A percentile compares a stretch with the other conserved stretches of the same genome.
Conservation (phyloP, 306 rosid species). For the Cotoneaster glaucophyllus region DNA sequence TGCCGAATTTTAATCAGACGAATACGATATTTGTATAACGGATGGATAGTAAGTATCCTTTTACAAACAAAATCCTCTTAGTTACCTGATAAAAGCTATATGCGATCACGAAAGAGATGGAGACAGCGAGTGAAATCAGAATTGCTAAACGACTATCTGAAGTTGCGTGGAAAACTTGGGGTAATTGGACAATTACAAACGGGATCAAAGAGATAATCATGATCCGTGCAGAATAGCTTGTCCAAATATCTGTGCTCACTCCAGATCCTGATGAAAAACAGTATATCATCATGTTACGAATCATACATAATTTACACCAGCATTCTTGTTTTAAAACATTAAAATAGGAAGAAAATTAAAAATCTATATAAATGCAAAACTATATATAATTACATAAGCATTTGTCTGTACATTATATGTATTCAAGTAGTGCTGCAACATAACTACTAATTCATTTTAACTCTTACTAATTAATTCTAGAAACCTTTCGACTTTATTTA, state of each 20-base stretch:
- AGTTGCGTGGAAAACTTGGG: slow-evolving; percentile 1
- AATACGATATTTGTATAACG: not conserved
- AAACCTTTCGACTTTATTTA: not conserved
- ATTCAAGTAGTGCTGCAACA: not conserved
- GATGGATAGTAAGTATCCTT: not conserved
- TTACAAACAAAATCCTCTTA: not conserved
- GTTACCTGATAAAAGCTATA: slow-evolving; percentile 21
- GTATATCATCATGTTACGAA: not conserved
- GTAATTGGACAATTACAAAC: slow-evolving; percentile 6
- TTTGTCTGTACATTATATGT: too few species aligned
- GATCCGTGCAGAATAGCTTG: slow-evolving; percentile 12
- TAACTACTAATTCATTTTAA: not conserved
- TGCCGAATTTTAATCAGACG: too few species aligned
- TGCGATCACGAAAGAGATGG: not conserved
- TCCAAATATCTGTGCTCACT: slow-evolving; percentile 15
- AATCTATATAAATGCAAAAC: too few species aligned
- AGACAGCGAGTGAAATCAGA: slow-evolving; percentile 6
- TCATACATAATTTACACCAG: not conserved
- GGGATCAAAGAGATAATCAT: slow-evolving; percentile 14
- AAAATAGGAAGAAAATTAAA: too few species aligned
- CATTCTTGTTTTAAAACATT: not conserved
- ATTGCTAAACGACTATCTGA: not conserved
- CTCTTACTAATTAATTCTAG: not conserved
- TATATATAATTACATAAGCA: too few species aligned
- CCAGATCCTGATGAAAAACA: slow-evolving; percentile 5